Conservation (phyloP, 2,329 filamentous ascomycete genomes). For the Penicillium sp. region DNA sequence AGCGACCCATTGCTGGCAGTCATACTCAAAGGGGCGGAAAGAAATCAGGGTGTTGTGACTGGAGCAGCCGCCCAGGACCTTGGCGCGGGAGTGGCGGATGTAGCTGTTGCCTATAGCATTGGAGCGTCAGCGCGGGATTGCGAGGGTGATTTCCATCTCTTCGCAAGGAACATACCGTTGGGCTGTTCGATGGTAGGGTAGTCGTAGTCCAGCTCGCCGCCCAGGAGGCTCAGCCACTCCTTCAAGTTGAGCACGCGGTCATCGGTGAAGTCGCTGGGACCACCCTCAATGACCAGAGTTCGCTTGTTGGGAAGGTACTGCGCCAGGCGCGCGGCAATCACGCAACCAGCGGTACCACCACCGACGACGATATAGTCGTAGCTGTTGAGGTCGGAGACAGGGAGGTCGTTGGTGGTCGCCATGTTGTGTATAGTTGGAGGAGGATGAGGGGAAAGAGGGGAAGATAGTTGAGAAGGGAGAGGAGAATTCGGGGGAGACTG, state of each 20-base stretch:
- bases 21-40: constrained; percentile 87
- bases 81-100: constrained; percentile 89
- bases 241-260: constrained; percentile 83
- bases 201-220: constrained; percentile 87
- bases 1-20: constrained; percentile 80
- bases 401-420: constrained; percentile 67
- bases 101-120: constrained; percentile 71
- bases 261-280: constrained; percentile 86
- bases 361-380: constrained; percentile 87
- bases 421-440: constrained; percentile 44
- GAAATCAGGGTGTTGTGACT: constrained; percentile 94
- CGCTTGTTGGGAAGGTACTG: constrained; percentile 81
- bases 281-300: constrained; percentile 82
- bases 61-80: constrained; percentile 89
- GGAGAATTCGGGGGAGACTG: constrained; percentile 5
- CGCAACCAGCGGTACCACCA: constrained; percentile 83
- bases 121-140: constrained; percentile 2
- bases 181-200: constrained; percentile 89
- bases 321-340: constrained; percentile 76
- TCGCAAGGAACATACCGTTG: constrained; percentile 56
- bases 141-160: too few relatives aligned
- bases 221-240: constrained; percentile 82
- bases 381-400: constrained; percentile 63
- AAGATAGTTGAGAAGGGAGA: not conserved
- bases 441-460: constrained; percentile 4